Evolutionary conservation across 2,329 filamentous ascomycete genomes (phyloP).

Genomic region (Pyrenophora graminea): DNA sequence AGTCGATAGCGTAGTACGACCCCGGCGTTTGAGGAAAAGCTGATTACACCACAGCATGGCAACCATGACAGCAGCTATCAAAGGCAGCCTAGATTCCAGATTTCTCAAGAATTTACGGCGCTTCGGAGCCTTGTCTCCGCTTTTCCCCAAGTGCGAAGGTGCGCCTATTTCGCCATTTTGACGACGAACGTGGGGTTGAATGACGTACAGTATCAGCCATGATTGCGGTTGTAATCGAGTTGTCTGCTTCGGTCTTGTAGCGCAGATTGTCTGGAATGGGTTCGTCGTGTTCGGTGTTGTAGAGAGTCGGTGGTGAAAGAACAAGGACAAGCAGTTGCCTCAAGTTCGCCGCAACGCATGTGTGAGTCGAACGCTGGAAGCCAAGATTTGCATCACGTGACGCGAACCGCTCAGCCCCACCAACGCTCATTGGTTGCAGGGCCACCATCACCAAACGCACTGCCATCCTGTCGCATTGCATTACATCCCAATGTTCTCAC

Average conservation of each 20-base stretch:
- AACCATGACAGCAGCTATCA: neutral
- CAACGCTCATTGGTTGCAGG: slow-evolving; percentile 31
- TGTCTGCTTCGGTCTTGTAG: slow-evolving; percentile 4
- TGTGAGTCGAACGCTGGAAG: slow-evolving; percentile 24
- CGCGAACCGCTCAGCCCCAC: slow-evolving; percentile 24
- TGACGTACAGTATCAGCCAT: slow-evolving; percentile 56
- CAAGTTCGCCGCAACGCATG: slow-evolving; percentile 17
- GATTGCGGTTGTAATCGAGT: slow-evolving; percentile 48
- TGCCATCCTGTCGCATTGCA: slow-evolving; percentile 7
- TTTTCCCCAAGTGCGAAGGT: slow-evolving; percentile 9
- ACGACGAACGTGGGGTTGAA: slow-evolving; percentile 29
- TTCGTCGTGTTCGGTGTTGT: neutral
- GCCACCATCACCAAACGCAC: slow-evolving; percentile 24
- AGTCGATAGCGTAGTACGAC: neutral
- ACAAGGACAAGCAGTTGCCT: slow-evolving; percentile 1
- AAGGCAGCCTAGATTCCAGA: neutral
- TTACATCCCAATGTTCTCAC: slow-evolving; percentile 23
- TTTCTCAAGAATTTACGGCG: neutral
- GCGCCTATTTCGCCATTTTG: slow-evolving; percentile 20
- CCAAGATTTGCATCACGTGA: slow-evolving; percentile 29
- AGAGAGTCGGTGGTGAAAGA: neutral
- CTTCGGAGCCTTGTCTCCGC: neutral
- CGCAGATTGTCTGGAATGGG: neutral
- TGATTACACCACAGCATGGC: no score
- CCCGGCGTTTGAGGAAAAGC: no score